Evolutionary conservation across 352 stramenopile species (phyloP), one percentile per base, ranked within the genome.

Genomic region (Achlya hypogyna): DNA sequence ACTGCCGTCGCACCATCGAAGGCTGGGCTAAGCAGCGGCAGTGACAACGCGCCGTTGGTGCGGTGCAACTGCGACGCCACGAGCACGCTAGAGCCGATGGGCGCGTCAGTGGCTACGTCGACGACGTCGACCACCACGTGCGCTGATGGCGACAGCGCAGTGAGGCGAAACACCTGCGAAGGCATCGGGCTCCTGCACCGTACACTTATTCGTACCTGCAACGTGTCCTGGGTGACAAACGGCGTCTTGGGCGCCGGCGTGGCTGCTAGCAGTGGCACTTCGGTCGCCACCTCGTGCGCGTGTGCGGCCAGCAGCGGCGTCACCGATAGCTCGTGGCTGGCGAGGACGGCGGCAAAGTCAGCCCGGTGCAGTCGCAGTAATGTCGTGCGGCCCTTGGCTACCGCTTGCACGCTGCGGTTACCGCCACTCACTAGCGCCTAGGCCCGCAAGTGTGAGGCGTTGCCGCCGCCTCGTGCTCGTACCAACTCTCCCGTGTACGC

Each of bases 1-100:
- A n/a, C 12, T 45, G 12, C 38, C 14, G 14, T 42, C 14, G 34
- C 16, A 1, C 40, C 54, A n/a, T 10, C 2, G n/a, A 45, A 45
- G 12, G 38, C 14, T 18, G n/a, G 54, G 20, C 67, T 29, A 25
- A 89, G 58, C 40, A 92, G 83, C 0, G 84, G 81, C 5, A 88
- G 23, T 1, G 76, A 85, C 22, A 89, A 22, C 14, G 75, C 69
- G 1, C 74, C 79, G 75, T 90, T 79, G 1, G 38, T 45, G 12
- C n/a, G 38, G 5, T 28, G 38, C 34, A 65, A 28, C 29, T 52
- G 43, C n/a, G 38, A 53, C 38, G 14, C 14, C 22, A 34, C n/a
- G 38, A 54, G 18, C 14, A 53, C 27, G 40, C 43, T 49, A 12
- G 40, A 29, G 27, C 43, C 43, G 18, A 52, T 8, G 5, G 43